Evolutionary conservation across 2,329 filamentous ascomycete species (phyloP).

Genomic region (Ceratocystis albifundus): DNA sequence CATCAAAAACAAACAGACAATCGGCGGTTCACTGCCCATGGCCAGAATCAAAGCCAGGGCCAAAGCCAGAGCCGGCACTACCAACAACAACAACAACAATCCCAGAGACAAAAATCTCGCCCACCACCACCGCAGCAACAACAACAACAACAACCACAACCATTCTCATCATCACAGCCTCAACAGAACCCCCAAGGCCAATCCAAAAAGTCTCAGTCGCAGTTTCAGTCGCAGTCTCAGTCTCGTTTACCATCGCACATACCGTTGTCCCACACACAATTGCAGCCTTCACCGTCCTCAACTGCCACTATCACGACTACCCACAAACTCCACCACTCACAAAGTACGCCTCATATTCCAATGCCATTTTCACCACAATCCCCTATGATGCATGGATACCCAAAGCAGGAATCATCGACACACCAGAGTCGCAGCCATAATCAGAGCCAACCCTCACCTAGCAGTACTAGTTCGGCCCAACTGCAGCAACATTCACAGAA

Average conservation of each 20-base stretch:
- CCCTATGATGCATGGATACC: background rate
- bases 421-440: background rate
- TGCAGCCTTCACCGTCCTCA: background rate
- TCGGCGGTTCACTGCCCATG: slow-evolving; percentile 15
- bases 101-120: slow-evolving; percentile 1
- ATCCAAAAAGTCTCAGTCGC: background rate
- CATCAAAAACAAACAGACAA: slow-evolving; percentile 14
- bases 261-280: background rate
- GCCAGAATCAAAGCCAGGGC: slow-evolving; percentile 4
- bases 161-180: slow-evolving; percentile 1
- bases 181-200: background rate
- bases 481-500: background rate
- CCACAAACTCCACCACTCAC: slow-evolving; percentile 18
- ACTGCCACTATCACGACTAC: background rate
- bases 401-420: background rate
- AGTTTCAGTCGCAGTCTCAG: background rate
- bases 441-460: background rate
- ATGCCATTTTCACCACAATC: slow-evolving; percentile 8
- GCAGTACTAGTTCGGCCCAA: slow-evolving; percentile 1
- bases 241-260: slow-evolving; percentile 7
- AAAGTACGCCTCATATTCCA: slow-evolving; percentile 20
- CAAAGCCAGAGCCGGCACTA: background rate
- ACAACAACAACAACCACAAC: background rate
- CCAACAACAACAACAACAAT: background rate
- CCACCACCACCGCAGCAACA: no score